Percentiles rank a stretch among this genome's conserved stretches.
Evolutionary conservation across 1,139 yeast genomes (phyloP).

Genomic region (Taiozyma onychis): DNA sequence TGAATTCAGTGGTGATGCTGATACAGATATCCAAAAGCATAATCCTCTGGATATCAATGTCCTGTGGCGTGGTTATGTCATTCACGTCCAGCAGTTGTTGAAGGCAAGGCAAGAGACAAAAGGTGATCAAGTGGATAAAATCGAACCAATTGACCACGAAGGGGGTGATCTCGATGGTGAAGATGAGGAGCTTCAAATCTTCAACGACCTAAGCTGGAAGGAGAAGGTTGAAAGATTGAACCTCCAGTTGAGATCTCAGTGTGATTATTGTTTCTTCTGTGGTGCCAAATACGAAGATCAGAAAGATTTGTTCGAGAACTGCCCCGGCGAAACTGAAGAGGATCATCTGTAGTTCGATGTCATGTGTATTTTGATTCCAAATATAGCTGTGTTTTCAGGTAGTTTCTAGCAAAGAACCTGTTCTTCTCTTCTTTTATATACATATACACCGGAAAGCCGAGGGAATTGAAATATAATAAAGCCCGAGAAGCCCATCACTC

Average conservation of each 20-base stretch:
- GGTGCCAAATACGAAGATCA: conserved; percentile 33
- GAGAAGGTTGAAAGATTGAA: conserved; percentile 28
- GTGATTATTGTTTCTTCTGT: conserved; percentile 44
- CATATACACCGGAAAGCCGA: too few relatives aligned
- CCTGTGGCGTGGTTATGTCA: conserved; percentile 30
- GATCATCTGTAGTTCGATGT: conserved; percentile 28
- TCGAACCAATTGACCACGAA: not conserved
- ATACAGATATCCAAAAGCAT: conserved; percentile 16
- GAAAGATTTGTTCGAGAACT: conserved; percentile 33
- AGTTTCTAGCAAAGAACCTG: too few relatives aligned
- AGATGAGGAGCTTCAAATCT: conserved; percentile 27
- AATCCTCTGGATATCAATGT: conserved; percentile 30
- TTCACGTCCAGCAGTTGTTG: conserved; percentile 7
- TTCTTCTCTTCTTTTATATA: not conserved
- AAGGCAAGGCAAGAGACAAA: conserved; percentile 3
- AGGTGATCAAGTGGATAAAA: not conserved
- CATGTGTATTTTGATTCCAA: not conserved
- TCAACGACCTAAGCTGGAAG: conserved; percentile 23
- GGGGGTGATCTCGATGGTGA: conserved; percentile 14
- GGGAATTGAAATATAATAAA: not conserved
- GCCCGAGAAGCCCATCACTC: not conserved
- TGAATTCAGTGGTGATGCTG: conserved; percentile 25
- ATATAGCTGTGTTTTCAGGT: too few relatives aligned
- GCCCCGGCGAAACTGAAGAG: conserved; percentile 41
- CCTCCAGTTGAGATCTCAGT: conserved; percentile 32